Evolutionary conservation across 371 early-diverging fungal species (phyloP), one percentile per base, ranked within the genome.

Genomic region (Actinomortierella ambigua): DNA sequence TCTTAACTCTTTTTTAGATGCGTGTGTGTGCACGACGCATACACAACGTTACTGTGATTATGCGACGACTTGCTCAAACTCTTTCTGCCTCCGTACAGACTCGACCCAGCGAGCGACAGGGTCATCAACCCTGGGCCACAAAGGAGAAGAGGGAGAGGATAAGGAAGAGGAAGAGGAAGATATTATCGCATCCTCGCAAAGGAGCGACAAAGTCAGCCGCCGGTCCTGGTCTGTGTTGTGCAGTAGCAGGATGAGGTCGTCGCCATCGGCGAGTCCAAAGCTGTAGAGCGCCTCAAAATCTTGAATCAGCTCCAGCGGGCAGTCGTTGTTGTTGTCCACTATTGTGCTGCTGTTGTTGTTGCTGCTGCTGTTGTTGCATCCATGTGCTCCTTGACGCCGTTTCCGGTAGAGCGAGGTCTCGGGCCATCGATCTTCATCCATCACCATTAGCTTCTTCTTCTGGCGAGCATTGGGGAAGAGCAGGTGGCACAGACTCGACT

Each of bases 231-330:
- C 34, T 7, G 61, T 57, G 34, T 73, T 63, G 43, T 63, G 60
- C 29, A 73, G 57, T 29, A 73, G 51, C 26, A 73, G 42, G 17
- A 73, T 61, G 8, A 73, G 54, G 15, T 46, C 54, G 50, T 73
- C 73, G 24, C 73, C 73, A 40, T 73, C 73, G 50, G 63, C 66
- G 51, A 73, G 67, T 22, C 66, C 73, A 60, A 66, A 67, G 67
- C 63, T 73, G 53, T 73, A 73, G 51, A 73, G 39, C 0, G 73
- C 73, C 24, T 73, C 73, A 20, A 66, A 67, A 42, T 73, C 73
- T 3, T 66, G 67, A 11, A 73, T 59, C 0, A 63, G 50, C 51
- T 73, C 73, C 17, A 60, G 60, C 40, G 41, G 8, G 24, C 14
- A 41, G 14, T 1, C 1, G 28, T 2, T 18, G 26, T 48, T 50